Evolutionary conservation across 495 filamentous ascomycete genomes (phyloP).

Genomic region (Lentithecium fluviatile): DNA sequence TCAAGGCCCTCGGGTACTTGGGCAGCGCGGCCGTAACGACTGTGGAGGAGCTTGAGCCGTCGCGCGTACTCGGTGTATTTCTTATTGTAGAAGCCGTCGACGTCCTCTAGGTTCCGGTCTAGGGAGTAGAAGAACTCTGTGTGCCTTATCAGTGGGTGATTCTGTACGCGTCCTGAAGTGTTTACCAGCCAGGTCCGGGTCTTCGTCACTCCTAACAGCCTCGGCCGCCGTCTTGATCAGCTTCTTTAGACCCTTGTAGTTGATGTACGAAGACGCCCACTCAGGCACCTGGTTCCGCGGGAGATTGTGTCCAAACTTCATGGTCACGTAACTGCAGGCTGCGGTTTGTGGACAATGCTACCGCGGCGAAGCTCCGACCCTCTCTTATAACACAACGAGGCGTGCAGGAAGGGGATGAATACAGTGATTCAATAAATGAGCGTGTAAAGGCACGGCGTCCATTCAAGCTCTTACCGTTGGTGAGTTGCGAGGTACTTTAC

Average conservation of each 20-base stretch:
- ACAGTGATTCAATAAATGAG: background rate
- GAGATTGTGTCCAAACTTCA: constrained; percentile 57
- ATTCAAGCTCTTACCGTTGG: background rate
- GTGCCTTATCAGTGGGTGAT: background rate
- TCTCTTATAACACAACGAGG: background rate
- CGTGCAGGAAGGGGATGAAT: constrained; percentile 2
- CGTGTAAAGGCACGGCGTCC: background rate
- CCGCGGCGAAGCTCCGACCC: background rate
- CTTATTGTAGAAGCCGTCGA: constrained; percentile 93
- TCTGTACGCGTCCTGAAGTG: constrained; percentile 8
- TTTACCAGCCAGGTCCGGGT: constrained; percentile 70
- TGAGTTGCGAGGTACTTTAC: constrained; percentile 2
- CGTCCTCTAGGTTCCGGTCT: constrained; percentile 93
- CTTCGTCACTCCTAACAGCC: constrained; percentile 62
- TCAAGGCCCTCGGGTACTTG: constrained; percentile 55
- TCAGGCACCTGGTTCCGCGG: constrained; percentile 94
- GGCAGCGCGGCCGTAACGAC: constrained; percentile 69
- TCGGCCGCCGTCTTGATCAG: constrained; percentile 76
- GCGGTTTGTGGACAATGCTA: background rate
- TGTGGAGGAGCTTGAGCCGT: constrained; percentile 77
- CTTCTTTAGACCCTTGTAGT: constrained; percentile 95
- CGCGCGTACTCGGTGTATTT: constrained; percentile 81
- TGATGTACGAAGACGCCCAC: constrained; percentile 89
- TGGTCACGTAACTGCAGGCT: constrained; percentile 7
- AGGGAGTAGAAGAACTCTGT: constrained; percentile 90